These are phyloP conservation scores for Lanmaoa pseudosensibilis DNA, from an alignment of 768 basidiomycete genomes.

Conservation along the genomic window DNA sequence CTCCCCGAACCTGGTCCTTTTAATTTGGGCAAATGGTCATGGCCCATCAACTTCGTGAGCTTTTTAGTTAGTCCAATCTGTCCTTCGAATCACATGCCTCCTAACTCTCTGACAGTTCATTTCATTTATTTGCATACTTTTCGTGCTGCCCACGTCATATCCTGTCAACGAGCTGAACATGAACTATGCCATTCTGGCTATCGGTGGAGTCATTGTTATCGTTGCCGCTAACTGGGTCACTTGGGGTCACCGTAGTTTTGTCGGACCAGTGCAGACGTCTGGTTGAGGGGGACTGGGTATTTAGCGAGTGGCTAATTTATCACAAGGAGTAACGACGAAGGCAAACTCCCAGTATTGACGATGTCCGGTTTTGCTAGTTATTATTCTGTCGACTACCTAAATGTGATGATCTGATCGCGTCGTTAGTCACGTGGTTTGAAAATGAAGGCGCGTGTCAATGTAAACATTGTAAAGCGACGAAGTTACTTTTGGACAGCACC, in stretches of 20 bases:
- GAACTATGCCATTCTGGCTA: constrained; percentile 58
- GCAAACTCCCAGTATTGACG: neutral
- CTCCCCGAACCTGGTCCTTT: constrained; percentile 51
- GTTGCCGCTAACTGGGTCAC: constrained; percentile 46
- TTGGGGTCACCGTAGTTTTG: constrained; percentile 48
- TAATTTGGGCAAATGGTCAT: constrained; percentile 51
- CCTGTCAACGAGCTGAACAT: constrained; percentile 52
- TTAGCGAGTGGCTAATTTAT: neutral
- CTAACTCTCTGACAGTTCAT: constrained; percentile 41
- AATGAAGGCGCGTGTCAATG: too few species aligned
- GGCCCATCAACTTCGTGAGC: constrained; percentile 49
- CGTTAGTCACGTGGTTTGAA: constrained; percentile 15
- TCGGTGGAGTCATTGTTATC: constrained; percentile 47
- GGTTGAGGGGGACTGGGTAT: neutral
- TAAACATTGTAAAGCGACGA: too few species aligned
- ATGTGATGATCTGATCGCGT: neutral
- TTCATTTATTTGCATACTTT: constrained; percentile 53
- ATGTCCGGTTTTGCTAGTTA: neutral
- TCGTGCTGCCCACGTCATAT: constrained; percentile 54
- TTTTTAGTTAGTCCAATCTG: constrained; percentile 38
- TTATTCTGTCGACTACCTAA: too few species aligned
- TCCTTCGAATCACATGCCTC: neutral
- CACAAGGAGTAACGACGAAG: neutral
- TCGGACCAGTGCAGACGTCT: constrained; percentile 45
- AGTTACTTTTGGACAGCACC: neutral